Evolutionary conservation across 257 asterid genomes (phyloP), one percentile per base, ranked within the genome.

Genomic region (Dorcoceras hygrometricum): DNA sequence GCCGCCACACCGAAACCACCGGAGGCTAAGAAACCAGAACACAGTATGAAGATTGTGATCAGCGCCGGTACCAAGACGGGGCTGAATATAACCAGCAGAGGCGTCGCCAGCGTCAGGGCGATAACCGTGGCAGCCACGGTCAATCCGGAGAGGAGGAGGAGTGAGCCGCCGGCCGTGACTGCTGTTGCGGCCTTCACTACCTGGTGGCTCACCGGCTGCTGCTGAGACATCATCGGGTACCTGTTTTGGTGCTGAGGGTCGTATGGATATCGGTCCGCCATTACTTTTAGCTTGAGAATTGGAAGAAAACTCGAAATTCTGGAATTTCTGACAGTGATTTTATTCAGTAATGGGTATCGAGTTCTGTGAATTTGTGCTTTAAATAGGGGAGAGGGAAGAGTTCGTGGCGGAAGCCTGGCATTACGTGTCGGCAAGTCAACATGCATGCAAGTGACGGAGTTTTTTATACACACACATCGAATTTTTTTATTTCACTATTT

Each of bases 1-100:
- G 95, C 89, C 19, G 97, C 95, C 56, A 86, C 84, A 0, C 95
- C 95, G 8, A 88, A 90, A 1, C 95, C 95, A 1, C 96, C 96
- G 0, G 96, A 88, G 8, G 88, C 88, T 74, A 88, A 24, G 23
- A 90, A 84, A 7, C 97, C 97, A 0, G 86, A 46, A 2, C 55
- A 54, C 28, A 90, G 26, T 66, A 81, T 0, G 50, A 84, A 86
- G 4, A 82, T 23, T 0, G 92, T 75, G 1, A 82, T 36, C 23
- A 69, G 74, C 3, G 97, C 96, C 8, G 97, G 96, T 2, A 88
- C 89, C 0, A 90, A 83, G 3, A 90, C 92, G 12, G 97, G 96
- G 80, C 95, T 90, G 69, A 90, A 90, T 61, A 90, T 84, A 24
- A 87, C 95, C 28, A 90, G 81, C 70, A 88, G 75, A 0, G 97